phyloP scores from a whole-genome alignment of 31 red algal genomes.

The Porphyra umbilicalis region DNA sequence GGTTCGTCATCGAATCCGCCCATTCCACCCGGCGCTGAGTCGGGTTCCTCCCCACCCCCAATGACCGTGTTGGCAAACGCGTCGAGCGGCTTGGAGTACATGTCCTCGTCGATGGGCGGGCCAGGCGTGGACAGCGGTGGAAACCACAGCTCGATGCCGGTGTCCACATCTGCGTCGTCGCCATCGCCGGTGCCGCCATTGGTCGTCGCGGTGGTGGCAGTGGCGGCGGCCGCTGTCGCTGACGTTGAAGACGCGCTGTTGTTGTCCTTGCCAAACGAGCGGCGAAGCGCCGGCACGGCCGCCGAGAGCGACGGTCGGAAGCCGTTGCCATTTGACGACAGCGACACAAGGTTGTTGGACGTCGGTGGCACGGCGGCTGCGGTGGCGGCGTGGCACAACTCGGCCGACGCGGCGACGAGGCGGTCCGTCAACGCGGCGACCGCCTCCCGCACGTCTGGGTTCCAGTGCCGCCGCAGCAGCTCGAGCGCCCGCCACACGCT shows the following conservation, averaged over 20 bases:
- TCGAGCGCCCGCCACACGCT: conserved; percentile 20
- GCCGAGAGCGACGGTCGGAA: conserved; percentile 43
- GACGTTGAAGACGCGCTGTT: not conserved
- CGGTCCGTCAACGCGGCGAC: conserved; percentile 23
- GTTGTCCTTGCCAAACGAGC: conserved; percentile 16
- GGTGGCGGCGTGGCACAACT: conserved; percentile 15
- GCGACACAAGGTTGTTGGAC: not conserved
- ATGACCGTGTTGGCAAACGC: conserved; percentile 70
- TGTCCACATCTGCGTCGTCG: not conserved
- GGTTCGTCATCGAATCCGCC: conserved; percentile 26
- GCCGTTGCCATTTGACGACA: conserved; percentile 7
- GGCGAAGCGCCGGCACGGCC: conserved; percentile 26
- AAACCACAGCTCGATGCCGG: conserved; percentile 64
- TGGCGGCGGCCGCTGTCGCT: not conserved
- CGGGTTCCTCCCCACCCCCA: conserved; percentile 52
- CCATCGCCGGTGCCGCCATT: not conserved
- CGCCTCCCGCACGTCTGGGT: conserved; percentile 27
- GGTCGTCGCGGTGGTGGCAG: not conserved
- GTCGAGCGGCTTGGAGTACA: conserved; percentile 54
- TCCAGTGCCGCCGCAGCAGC: conserved; percentile 33
- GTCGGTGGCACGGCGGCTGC: conserved; percentile 16
- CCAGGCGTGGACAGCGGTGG: conserved; percentile 50
- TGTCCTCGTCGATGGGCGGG: conserved; percentile 21
- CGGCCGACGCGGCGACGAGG: conserved; percentile 34
- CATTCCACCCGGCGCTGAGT: conserved; percentile 4